Base-by-base conservation (phyloP, 768 basidiomycete species). In the Lactarius sp. region DNA sequence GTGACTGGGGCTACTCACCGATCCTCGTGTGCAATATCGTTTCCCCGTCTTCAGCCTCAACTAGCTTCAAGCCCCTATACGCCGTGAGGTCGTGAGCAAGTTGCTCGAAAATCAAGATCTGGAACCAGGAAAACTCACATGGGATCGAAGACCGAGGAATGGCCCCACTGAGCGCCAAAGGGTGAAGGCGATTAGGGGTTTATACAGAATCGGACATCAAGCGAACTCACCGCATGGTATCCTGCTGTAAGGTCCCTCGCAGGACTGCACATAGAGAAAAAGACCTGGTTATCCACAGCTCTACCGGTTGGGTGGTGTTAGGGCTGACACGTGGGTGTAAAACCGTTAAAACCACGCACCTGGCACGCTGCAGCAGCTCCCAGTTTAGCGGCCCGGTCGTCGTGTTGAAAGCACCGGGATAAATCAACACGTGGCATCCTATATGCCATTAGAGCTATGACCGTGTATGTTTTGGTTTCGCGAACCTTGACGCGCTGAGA, bases 241-340 rank as follows among this genome's bases (percentile, higher is more conserved):
- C 81, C 81, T 20, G 92, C 90, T 10, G 76, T 84, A 68, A 88
- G 71, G 68, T 96, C 88, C 27, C 95, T 83, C 3, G 97, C 96
- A 36, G 95, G 94, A 61, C 94, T 97, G 72, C 94, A 96, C 93
- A 95, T 96, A 1, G 90, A 82, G 66, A 98, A 84, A 76, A 84
- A 99, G n/a, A 98, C 84, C 75, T 98, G 95, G 71, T 98, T 98
- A 72, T 99, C 97, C 27, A 94, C 83, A 6, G 97, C 97, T 61
- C 95, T 94, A 69, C 22, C 66, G n/a, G n/a, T 51, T 31, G 37
- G 31, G 14, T 36, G 13, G 34, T n/a, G 16, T 18, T 66, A 46
- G 63, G 57, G 47, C 16, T 56, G 20, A 47, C 8, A 52, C 6
- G 22, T 2, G 41, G 46, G 51, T 34, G 20, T n/a, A 59, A 10